Conservation (phyloP, 208 protist genomes). For the Strigomonas culicis region DNA sequence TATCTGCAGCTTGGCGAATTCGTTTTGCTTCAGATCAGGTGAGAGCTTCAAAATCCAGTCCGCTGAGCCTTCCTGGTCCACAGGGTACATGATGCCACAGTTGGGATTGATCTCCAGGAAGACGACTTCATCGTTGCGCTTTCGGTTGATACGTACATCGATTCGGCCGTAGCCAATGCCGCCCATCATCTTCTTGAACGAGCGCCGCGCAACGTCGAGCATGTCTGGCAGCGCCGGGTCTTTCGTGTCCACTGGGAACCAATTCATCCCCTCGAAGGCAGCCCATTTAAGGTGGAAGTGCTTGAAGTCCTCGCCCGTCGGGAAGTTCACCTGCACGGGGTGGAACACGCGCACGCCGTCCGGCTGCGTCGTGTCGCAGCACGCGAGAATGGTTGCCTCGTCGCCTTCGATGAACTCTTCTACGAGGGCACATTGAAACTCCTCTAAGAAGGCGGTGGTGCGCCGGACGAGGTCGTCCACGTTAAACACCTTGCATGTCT, state of each 20-base stretch:
- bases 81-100: conserved; percentile 90
- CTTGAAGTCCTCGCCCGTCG: conserved; percentile 86
- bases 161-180: conserved; percentile 85
- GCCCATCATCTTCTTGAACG: conserved; percentile 89
- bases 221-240: conserved; percentile 70
- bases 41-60: conserved; percentile 84
- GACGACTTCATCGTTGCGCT: conserved; percentile 37
- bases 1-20: conserved; percentile 83
- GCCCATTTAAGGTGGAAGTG: conserved; percentile 91
- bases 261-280: conserved; percentile 87
- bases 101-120: conserved; percentile 93
- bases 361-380: conserved; percentile 57
- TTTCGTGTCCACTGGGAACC: conserved; percentile 44
- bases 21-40: conserved; percentile 62
- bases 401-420: conserved; percentile 89
- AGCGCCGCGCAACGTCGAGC: conserved; percentile 54
- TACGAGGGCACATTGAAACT: conserved; percentile 81
- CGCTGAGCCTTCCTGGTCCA: conserved; percentile 76
- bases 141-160: conserved; percentile 81
- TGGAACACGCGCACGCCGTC: conserved; percentile 78
- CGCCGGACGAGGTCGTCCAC: conserved; percentile 54
- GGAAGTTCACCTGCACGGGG: conserved; percentile 78
- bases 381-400: conserved; percentile 84
- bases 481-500: conserved; percentile 74
- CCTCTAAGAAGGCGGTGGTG: conserved; percentile 55